Evolutionary conservation across 768 basidiomycete species (phyloP).

Genomic region (Candolleomyces eurysporus): DNA sequence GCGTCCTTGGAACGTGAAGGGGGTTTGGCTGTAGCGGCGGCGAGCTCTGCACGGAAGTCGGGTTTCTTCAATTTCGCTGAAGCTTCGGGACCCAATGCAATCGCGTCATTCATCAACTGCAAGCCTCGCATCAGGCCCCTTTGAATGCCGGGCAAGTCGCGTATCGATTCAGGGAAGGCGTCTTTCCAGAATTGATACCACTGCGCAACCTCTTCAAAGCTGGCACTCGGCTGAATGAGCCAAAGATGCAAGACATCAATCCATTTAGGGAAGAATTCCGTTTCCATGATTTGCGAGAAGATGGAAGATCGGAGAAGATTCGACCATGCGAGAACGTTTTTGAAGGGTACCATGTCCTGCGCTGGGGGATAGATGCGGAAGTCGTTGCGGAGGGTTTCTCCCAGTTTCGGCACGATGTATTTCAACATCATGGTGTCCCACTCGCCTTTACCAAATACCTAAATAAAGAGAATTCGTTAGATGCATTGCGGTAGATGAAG

Average conservation of each 20-base stretch:
- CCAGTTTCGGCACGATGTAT: conserved; percentile 90
- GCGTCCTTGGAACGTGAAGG: conserved; percentile 26
- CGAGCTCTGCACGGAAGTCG: conserved; percentile 53
- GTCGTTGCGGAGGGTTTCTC: conserved; percentile 73
- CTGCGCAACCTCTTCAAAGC: conserved; percentile 87
- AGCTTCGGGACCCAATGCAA: conserved; percentile 80
- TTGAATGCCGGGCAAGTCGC: conserved; percentile 60
- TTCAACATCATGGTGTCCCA: conserved; percentile 93
- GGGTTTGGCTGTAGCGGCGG: conserved; percentile 21
- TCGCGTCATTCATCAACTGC: conserved; percentile 92
- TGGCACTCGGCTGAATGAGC: conserved; percentile 87
- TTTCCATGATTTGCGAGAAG: conserved; percentile 80
- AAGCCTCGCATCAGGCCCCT: conserved; percentile 85
- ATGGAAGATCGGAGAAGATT: conserved; percentile 70
- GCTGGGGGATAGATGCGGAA: conserved; percentile 89
- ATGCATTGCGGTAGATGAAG: neutral
- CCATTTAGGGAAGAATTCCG: conserved; percentile 98
- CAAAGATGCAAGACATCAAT: conserved; percentile 87
- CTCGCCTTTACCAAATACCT: conserved; percentile 77
- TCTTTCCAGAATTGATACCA: conserved; percentile 94
- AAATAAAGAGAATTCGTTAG: neutral
- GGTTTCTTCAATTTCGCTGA: conserved; percentile 66
- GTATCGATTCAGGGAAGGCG: conserved; percentile 70
- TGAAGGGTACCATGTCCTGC: conserved; percentile 84
- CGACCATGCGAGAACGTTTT: conserved; percentile 76